A percentile compares a stretch with the other conserved stretches of the same genome.
phyloP scores from a whole-genome alignment of 345 rosid genomes.

The Garcia nutans region DNA sequence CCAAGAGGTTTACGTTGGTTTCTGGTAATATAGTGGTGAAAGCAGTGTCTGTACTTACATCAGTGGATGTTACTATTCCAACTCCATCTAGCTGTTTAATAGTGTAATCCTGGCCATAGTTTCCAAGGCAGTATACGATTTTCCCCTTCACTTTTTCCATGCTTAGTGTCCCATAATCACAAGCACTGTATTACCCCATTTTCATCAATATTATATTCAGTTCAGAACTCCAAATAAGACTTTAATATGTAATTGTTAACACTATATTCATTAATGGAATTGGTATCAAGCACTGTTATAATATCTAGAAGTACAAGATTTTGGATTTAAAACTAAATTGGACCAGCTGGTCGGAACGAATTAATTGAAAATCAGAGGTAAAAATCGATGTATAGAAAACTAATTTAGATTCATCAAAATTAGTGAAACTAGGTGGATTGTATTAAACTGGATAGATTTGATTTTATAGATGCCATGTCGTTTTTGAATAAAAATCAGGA shows the following conservation, averaged over 20 bases:
- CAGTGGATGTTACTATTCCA: slow-evolving; percentile 48
- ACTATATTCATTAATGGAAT: too few relatives aligned
- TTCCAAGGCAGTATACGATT: slow-evolving; percentile 63
- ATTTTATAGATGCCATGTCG: too few relatives aligned
- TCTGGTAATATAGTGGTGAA: slow-evolving; percentile 38
- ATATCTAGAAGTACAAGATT: not conserved
- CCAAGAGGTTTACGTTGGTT: slow-evolving; percentile 34
- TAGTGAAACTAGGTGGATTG: too few relatives aligned
- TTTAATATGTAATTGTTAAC: too few relatives aligned
- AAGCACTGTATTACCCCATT: slow-evolving; percentile 37
- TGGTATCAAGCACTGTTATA: too few relatives aligned
- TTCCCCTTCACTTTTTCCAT: slow-evolving; percentile 58
- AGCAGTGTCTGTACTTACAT: slow-evolving; percentile 32
- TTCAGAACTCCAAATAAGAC: not conserved
- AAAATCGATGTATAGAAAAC: too few relatives aligned
- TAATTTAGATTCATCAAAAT: too few relatives aligned
- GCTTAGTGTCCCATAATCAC: slow-evolving; percentile 58
- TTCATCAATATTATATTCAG: not conserved
- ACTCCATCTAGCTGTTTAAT: slow-evolving; percentile 50
- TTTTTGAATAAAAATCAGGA: too few relatives aligned
- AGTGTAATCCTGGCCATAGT: slow-evolving; percentile 40
- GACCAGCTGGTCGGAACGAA: too few relatives aligned
- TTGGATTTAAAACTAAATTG: too few relatives aligned
- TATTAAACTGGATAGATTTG: too few relatives aligned
- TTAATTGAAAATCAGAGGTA: too few relatives aligned